Evolutionary conservation across 768 basidiomycete genomes (phyloP).

Genomic region (Boletellus ananas): DNA sequence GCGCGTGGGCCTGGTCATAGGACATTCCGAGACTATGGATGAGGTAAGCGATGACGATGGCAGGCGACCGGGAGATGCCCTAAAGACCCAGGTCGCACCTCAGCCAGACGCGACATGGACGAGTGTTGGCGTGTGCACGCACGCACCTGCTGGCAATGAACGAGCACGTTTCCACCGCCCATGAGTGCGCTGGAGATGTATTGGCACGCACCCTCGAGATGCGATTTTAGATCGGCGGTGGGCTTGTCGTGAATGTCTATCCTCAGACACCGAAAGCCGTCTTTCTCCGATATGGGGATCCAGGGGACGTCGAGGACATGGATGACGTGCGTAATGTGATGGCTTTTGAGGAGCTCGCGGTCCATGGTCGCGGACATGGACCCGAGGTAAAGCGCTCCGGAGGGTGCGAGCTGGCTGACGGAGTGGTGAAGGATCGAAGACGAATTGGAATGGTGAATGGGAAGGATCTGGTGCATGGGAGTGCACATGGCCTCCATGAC

Average conservation of each 20-base stretch:
- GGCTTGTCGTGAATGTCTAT: constrained; percentile 66
- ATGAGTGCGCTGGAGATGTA: constrained; percentile 62
- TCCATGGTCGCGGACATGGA: constrained; percentile 61
- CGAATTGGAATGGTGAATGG: constrained; percentile 27
- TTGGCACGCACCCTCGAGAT: constrained; percentile 64
- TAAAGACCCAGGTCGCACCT: constrained; percentile 25
- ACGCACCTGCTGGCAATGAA: constrained; percentile 79
- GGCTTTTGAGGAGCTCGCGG: constrained; percentile 43
- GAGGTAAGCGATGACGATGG: constrained; percentile 79
- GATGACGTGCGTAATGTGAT: constrained; percentile 57
- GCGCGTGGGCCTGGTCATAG: constrained; percentile 59
- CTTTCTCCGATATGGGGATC: constrained; percentile 46
- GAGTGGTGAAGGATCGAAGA: constrained; percentile 19
- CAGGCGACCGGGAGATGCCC: constrained; percentile 76
- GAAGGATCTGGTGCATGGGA: constrained; percentile 74
- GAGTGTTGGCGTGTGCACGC: not conserved
- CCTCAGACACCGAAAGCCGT: constrained; percentile 53
- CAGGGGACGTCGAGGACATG: constrained; percentile 67
- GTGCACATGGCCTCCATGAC: constrained; percentile 84
- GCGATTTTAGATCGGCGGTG: constrained; percentile 58
- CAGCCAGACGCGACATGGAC: not conserved
- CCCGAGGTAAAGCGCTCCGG: constrained; percentile 66
- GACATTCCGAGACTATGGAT: constrained; percentile 72
- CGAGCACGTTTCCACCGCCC: constrained; percentile 62
- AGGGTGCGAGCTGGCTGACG: constrained; percentile 11